These are phyloP conservation scores for Escallonia herrerae DNA, from an alignment of 129 eudicot genomes.

Conservation along the genomic window DNA sequence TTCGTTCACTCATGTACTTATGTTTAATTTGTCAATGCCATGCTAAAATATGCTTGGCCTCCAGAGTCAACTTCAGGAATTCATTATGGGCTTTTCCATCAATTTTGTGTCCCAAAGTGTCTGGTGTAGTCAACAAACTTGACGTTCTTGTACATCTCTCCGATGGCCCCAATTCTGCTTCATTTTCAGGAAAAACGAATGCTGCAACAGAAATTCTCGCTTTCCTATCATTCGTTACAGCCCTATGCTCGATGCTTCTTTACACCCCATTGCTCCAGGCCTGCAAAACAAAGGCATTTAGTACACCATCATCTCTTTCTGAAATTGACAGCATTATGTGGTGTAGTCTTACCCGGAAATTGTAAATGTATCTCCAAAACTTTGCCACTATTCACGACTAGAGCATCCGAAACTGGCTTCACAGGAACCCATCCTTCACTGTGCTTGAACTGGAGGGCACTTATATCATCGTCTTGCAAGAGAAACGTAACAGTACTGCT, in stretches of 20 bases:
- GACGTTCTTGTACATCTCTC: constrained; percentile 8
- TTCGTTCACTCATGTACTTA: no score
- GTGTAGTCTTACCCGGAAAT: not conserved
- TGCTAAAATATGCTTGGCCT: no score
- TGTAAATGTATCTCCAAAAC: constrained; percentile 23
- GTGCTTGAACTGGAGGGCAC: constrained; percentile 28
- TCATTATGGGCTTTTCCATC: constrained; percentile 7
- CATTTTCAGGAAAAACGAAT: constrained; percentile 13
- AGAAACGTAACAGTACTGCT: constrained; percentile 26
- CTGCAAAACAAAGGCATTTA: constrained; percentile 9
- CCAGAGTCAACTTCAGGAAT: constrained; percentile 4
- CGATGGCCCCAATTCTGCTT: constrained; percentile 11
- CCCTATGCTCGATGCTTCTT: constrained; percentile 28
- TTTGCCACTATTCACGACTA: constrained; percentile 37
- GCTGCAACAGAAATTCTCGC: constrained; percentile 22
- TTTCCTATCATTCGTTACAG: constrained; percentile 12
- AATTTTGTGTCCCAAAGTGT: constrained; percentile 12
- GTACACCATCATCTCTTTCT: not conserved
- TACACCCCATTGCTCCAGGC: constrained; percentile 36
- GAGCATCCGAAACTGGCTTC: constrained; percentile 29
- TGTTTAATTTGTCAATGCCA: no score
- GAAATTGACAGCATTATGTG: not conserved
- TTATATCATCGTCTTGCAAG: constrained; percentile 27
- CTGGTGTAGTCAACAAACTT: constrained; percentile 13
- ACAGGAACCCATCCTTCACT: constrained; percentile 33